A percentile compares a stretch with the other conserved stretches of the same genome.
Conservation (phyloP, 176 grass and related monocot genomes). For the Aegilops speltoides region DNA sequence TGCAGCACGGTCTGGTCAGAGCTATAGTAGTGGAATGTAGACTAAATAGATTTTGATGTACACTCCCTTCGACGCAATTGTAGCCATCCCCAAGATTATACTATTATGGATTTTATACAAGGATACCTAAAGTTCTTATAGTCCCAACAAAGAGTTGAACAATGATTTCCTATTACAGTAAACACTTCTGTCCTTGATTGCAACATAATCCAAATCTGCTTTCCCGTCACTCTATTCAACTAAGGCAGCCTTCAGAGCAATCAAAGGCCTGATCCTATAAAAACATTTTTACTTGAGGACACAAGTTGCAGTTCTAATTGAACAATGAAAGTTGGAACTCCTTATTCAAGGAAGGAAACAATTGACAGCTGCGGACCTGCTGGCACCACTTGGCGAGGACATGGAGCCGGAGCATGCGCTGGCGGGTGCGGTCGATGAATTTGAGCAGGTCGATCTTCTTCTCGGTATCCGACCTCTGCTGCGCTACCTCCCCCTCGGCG, state of each 20-base stretch:
- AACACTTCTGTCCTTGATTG: neutral
- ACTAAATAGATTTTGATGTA: neutral
- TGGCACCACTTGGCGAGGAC: conserved; percentile 99
- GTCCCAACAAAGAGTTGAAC: neutral
- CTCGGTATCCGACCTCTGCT: conserved; percentile 77
- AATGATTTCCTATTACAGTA: conserved; percentile 11
- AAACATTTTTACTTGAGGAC: neutral
- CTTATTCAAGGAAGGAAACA: neutral
- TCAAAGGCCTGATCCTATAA: neutral
- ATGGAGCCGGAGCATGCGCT: conserved; percentile 98
- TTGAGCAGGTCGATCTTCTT: conserved; percentile 99
- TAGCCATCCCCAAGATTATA: neutral
- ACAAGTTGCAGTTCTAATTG: neutral
- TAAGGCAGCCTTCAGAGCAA: conserved; percentile 20
- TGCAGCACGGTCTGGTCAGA: neutral
- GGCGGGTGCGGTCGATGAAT: conserved; percentile 78
- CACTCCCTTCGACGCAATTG: neutral
- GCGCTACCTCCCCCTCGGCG: conserved; percentile 46
- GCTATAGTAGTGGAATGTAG: neutral
- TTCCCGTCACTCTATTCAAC: neutral
- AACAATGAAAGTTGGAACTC: neutral
- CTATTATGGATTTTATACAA: neutral
- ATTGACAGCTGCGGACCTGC: conserved; percentile 33
- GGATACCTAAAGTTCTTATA: neutral
- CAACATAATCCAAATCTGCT: neutral